Percentiles rank a stretch among this genome's conserved stretches.
phyloP scores from a whole-genome alignment of 352 stramenopile genomes.

The Pythium apleroticum region DNA sequence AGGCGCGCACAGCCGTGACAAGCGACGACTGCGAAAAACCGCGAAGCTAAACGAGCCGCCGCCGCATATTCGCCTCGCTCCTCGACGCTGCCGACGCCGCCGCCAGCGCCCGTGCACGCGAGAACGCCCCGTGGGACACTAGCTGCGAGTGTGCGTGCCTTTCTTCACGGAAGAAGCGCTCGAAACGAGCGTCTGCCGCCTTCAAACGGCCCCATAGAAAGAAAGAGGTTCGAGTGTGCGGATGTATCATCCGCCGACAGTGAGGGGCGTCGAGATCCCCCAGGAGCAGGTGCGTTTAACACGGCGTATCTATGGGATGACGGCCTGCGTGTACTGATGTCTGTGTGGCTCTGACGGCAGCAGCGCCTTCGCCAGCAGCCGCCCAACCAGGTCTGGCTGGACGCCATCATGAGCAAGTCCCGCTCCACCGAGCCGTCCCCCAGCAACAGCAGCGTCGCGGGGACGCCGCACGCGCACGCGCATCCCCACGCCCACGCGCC shows the following conservation, averaged over 20 bases:
- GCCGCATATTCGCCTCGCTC: not conserved
- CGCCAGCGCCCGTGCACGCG: not conserved
- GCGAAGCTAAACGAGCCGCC: not conserved
- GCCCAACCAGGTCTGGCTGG: slow-evolving; percentile 66
- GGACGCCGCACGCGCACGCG: not conserved
- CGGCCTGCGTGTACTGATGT: not conserved
- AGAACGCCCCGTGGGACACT: not conserved
- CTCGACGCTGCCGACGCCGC: not conserved
- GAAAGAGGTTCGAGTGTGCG: not conserved
- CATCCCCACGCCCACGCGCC: not conserved
- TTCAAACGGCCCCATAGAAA: not conserved
- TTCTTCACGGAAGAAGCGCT: slow-evolving; percentile 1
- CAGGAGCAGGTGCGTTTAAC: slow-evolving; percentile 3
- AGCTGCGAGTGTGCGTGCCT: not conserved
- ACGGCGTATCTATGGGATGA: not conserved
- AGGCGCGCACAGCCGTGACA: not conserved
- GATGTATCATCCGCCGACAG: not conserved
- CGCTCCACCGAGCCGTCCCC: slow-evolving; percentile 32
- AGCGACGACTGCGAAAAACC: slow-evolving; percentile 2
- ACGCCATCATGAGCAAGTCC: slow-evolving; percentile 72
- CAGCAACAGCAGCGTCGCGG: not conserved
- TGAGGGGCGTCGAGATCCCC: not conserved
- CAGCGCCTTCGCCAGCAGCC: slow-evolving; percentile 31
- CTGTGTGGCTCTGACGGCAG: slow-evolving; percentile 1
- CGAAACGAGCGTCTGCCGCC: not conserved